These are phyloP conservation scores for Vanilla planifolia DNA, from an alignment of 106 monocot genomes.

Conservation along the genomic window DNA sequence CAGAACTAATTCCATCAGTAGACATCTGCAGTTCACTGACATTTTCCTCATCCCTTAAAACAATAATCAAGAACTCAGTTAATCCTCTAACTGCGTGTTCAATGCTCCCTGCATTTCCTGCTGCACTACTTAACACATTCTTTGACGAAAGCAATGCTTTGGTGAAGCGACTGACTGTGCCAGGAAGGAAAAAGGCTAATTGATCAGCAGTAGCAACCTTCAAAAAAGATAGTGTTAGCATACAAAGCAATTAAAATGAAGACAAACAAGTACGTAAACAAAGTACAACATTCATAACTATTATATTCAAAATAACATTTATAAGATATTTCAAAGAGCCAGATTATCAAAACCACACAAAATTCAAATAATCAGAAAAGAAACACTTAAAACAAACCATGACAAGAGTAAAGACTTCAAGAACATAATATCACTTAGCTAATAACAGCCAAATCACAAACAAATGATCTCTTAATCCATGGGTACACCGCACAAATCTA, in stretches of 20 bases:
- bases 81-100: slow-evolving; percentile 76
- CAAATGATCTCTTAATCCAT: too few relatives aligned
- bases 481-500: too few relatives aligned
- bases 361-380: too few relatives aligned
- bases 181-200: slow-evolving; percentile 91
- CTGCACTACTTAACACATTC: slow-evolving; percentile 72
- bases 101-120: slow-evolving; percentile 58
- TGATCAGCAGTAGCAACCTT: slow-evolving; percentile 89
- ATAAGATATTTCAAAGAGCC: too few relatives aligned
- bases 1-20: not conserved
- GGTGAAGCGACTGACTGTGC: slow-evolving; percentile 72
- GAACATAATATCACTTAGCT: too few relatives aligned
- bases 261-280: not conserved
- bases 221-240: slow-evolving; percentile 1
- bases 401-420: too few relatives aligned
- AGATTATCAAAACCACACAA: too few relatives aligned
- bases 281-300: too few relatives aligned
- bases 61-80: slow-evolving; percentile 70
- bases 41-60: slow-evolving; percentile 66
- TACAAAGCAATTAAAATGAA: not conserved
- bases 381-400: too few relatives aligned
- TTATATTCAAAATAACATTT: too few relatives aligned
- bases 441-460: too few relatives aligned
- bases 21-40: slow-evolving; percentile 27
- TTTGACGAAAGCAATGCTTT: slow-evolving; percentile 68